These are phyloP conservation scores for Aquanectria penicillioides DNA, from an alignment of 2,329 filamentous ascomycete species.

Conservation along the genomic window DNA sequence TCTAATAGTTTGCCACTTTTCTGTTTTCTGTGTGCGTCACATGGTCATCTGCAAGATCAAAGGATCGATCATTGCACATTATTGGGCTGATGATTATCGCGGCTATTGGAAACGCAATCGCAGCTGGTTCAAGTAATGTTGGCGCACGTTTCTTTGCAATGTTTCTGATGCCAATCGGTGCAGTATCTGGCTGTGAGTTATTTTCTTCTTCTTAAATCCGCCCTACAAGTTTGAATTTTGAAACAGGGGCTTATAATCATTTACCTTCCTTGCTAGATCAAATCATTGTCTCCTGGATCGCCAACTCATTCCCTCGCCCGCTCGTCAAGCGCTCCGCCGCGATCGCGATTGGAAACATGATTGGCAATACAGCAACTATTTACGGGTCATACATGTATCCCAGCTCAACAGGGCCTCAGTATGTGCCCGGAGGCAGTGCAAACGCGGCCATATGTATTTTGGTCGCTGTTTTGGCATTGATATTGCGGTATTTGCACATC, in stretches of 20 bases:
- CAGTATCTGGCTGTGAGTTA: slow-evolving; percentile 55
- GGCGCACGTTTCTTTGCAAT: slow-evolving; percentile 69
- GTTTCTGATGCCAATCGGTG: slow-evolving; percentile 68
- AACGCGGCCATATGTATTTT: slow-evolving; percentile 72
- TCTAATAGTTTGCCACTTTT: slow-evolving; percentile 57
- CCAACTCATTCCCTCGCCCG: slow-evolving; percentile 77
- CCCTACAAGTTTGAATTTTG: too few relatives aligned
- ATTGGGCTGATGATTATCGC: slow-evolving; percentile 62
- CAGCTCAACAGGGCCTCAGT: slow-evolving; percentile 52
- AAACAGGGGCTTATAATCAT: too few relatives aligned
- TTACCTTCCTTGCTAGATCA: slow-evolving; percentile 47
- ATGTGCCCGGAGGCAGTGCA: slow-evolving; percentile 64
- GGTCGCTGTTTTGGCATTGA: slow-evolving; percentile 63
- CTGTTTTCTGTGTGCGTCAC: slow-evolving; percentile 64
- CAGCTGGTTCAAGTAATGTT: slow-evolving; percentile 58
- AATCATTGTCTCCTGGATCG: slow-evolving; percentile 73
- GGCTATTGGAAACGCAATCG: slow-evolving; percentile 64
- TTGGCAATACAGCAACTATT: slow-evolving; percentile 68
- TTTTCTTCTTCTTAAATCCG: too few relatives aligned
- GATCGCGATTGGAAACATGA: slow-evolving; percentile 73
- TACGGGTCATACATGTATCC: slow-evolving; percentile 61
- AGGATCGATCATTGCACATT: slow-evolving; percentile 68
- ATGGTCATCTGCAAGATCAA: slow-evolving; percentile 61
- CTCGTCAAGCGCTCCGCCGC: slow-evolving; percentile 72
- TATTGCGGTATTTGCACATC: slow-evolving; percentile 62